Base-by-base conservation (phyloP, 805 yeast species). In the Myxozyma sirexii region DNA sequence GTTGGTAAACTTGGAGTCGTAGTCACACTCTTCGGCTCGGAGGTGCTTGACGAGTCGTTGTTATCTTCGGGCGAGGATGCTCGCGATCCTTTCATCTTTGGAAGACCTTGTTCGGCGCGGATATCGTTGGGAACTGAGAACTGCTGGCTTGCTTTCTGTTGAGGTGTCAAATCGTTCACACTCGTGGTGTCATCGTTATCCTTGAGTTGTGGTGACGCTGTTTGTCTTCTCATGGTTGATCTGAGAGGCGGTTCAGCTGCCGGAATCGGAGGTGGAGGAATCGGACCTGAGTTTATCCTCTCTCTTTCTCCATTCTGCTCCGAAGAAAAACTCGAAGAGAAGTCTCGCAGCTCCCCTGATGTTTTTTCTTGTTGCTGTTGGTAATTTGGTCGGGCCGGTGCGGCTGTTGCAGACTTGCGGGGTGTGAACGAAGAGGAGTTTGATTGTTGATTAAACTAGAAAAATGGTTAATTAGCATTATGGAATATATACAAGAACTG, bases 241-340 rank as follows among this genome's bases (percentile, higher is more conserved):
- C 33, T 47, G 4, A 41, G 51, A 3, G 29, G 51, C 2, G 51
- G 33, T 47, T 19, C 33, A 12, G 7, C 19, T 2, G 51, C 41
- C 12, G 51, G 51, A 8, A 21, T 23, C 7, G 51, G 51, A 17
- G 51, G 49, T 21, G 49, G 51, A 3, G 42, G 51, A 19, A 47
- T 15, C 10, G 51, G 19, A 31, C 51, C 51, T 33, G 51, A 47
- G 17, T 47, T 47, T 35, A 47, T 23, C 24, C 41, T 17, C 21
- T 47, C 51, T 47, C 39, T 47, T 38, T 38, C 42, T 38, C 21
- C 19, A 2, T 38, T 10, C n/a, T 38, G 42, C 19, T 10, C n/a
- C n/a, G n/a, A n/a, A n/a, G n/a, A n/a, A n/a, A n/a, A n/a, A n/a
- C n/a, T n/a, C n/a, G n/a, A n/a, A n/a, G n/a, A n/a, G n/a, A n/a